These are phyloP conservation scores for Calonectria pteridis DNA, from an alignment of 2,329 filamentous ascomycete genomes.

Conservation along the genomic window DNA sequence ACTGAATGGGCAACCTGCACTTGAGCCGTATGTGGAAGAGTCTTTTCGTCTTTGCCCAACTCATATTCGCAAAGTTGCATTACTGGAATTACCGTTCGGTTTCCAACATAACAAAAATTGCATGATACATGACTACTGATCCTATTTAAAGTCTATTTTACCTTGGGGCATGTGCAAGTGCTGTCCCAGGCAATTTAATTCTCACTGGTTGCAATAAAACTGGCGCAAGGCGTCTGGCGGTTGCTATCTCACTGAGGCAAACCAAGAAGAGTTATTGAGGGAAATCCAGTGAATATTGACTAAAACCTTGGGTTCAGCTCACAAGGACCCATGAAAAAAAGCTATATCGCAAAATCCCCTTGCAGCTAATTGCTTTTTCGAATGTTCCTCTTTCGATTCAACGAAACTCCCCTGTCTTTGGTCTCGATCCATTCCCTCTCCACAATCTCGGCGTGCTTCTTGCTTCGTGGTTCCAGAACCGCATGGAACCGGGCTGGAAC, in stretches of 20 bases:
- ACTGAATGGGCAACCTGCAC: not conserved
- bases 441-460: conserved; percentile 11
- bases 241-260: not conserved
- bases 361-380: not conserved
- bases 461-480: not conserved
- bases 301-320: not conserved
- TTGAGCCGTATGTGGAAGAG: too few species aligned
- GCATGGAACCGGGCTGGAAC: conserved; percentile 20
- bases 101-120: too few species aligned
- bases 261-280: not conserved
- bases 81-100: too few species aligned
- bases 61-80: too few species aligned
- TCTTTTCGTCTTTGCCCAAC: too few species aligned
- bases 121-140: too few species aligned
- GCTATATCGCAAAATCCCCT: not conserved
- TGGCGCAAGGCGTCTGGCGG: rapidly evolving
- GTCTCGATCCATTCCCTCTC: not conserved
- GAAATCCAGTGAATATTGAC: not conserved
- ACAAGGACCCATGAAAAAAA: not conserved
- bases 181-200: too few species aligned
- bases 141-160: too few species aligned
- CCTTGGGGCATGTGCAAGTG: too few species aligned
- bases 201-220: not conserved
- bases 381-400: conserved; percentile 8
- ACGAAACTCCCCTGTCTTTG: not conserved